These are phyloP conservation scores for Apiospora arundinis DNA, from an alignment of 2,329 filamentous ascomycete species.

Conservation along the genomic window DNA sequence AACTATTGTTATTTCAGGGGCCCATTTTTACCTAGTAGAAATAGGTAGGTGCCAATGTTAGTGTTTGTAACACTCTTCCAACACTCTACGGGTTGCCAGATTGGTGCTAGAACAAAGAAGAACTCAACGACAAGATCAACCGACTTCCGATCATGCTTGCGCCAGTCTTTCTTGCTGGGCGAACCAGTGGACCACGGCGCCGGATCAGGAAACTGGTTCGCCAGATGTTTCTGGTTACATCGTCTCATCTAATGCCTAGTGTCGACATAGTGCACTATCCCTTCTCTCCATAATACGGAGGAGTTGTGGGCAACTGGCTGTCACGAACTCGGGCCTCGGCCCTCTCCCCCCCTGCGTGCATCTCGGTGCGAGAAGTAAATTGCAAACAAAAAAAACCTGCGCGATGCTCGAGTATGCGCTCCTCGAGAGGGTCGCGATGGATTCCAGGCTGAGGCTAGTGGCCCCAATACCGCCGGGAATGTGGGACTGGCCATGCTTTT, in stretches of 20 bases:
- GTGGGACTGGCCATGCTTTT: neutral
- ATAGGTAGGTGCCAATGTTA: no score
- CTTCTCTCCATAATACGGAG: neutral
- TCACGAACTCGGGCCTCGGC: neutral
- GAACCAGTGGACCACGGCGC: neutral
- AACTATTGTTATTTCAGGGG: no score
- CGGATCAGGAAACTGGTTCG: neutral
- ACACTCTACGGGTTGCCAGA: neutral
- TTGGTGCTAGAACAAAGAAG: neutral
- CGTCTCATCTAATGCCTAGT: neutral
- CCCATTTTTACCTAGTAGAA: no score
- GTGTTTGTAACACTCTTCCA: no score
- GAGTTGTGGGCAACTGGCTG: neutral
- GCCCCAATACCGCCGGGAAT: neutral
- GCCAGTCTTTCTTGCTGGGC: neutral
- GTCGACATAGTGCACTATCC: neutral
- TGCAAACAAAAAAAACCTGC: slow-evolving; percentile 1
- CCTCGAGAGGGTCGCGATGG: neutral
- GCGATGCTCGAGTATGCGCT: neutral
- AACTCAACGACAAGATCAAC: neutral
- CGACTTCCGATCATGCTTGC: neutral
- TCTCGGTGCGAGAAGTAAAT: neutral
- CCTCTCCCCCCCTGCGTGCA: neutral
- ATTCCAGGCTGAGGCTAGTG: neutral
- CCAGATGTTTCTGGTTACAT: neutral